Evolutionary conservation across 768 basidiomycete species (phyloP).

Genomic region (Candolleomyces eurysporus): DNA sequence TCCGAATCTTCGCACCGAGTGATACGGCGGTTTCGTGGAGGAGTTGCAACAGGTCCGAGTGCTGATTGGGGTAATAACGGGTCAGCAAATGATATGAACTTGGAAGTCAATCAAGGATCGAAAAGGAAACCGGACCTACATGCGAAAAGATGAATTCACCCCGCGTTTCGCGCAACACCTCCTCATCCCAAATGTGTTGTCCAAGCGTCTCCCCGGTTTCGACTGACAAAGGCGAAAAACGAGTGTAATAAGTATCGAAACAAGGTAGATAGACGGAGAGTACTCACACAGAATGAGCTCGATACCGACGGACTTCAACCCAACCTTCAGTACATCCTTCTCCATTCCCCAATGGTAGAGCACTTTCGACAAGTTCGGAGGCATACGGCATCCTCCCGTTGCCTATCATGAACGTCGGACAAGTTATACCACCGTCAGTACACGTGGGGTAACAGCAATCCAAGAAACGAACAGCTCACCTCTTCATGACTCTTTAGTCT

Average conservation of each 20-base stretch:
- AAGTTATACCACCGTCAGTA: neutral
- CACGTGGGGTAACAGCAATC: neutral
- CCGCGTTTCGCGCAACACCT: slow-evolving; percentile 44
- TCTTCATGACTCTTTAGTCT: slow-evolving; percentile 15
- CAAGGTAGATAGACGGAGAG: neutral
- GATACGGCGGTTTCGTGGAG: slow-evolving; percentile 44
- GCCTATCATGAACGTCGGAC: slow-evolving; percentile 10
- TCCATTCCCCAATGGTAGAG: slow-evolving; percentile 54
- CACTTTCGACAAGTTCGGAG: slow-evolving; percentile 58
- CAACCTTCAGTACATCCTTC: slow-evolving; percentile 19
- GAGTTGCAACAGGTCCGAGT: slow-evolving; percentile 49
- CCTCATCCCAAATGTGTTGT: slow-evolving; percentile 49
- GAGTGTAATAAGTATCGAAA: slow-evolving; percentile 4
- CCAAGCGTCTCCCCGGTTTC: slow-evolving; percentile 51
- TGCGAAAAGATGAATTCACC: slow-evolving; percentile 36
- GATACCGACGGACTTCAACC: slow-evolving; percentile 23
- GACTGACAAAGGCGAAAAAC: slow-evolving; percentile 27
- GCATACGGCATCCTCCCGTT: slow-evolving; percentile 28
- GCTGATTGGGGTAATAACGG: slow-evolving; percentile 26
- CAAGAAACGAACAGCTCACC: slow-evolving; percentile 1
- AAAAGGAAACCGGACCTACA: slow-evolving; percentile 28
- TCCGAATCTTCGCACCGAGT: slow-evolving; percentile 42
- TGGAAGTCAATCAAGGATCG: neutral
- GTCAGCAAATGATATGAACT: neutral
- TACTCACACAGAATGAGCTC: slow-evolving; percentile 16